These are phyloP conservation scores for Eutypa lata DNA, from an alignment of 2,329 filamentous ascomycete genomes.

Conservation along the genomic window DNA sequence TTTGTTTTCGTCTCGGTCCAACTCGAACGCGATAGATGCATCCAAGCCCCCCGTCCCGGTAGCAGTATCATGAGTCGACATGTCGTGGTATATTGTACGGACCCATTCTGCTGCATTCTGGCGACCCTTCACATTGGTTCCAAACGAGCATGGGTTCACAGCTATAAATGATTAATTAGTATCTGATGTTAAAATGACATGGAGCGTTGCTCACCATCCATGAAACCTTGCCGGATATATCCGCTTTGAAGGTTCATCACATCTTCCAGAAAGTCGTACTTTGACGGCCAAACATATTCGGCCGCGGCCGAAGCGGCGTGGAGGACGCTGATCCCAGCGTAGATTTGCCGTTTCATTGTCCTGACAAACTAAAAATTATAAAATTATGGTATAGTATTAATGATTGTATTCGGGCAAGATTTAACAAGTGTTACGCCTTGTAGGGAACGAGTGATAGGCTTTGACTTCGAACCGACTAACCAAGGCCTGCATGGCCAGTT, in stretches of 20 bases:
- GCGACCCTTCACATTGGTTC: conserved; percentile 2
- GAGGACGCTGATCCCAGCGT: background rate
- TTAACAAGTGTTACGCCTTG: too few relatives aligned
- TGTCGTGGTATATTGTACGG: conserved; percentile 21
- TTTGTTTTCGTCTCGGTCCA: conserved; percentile 15
- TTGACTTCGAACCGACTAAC: background rate
- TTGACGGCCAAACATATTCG: conserved; percentile 9
- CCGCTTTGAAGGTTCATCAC: conserved; percentile 7
- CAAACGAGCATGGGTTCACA: conserved; percentile 11
- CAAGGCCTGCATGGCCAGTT: background rate
- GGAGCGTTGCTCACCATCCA: background rate
- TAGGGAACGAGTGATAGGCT: too few relatives aligned
- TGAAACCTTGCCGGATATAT: conserved; percentile 7
- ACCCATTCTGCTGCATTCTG: conserved; percentile 20
- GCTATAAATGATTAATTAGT: conserved; percentile 1
- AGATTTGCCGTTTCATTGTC: conserved; percentile 1
- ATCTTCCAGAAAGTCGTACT: conserved; percentile 10
- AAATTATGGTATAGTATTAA: background rate
- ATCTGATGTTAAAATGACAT: too few relatives aligned
- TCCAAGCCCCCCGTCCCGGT: conserved; percentile 18
- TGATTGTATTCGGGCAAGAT: too few relatives aligned
- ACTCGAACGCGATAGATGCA: conserved; percentile 18
- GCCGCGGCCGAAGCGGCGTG: background rate
- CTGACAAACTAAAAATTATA: background rate
- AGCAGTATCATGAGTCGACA: conserved; percentile 15